Percentiles rank a stretch among this genome's conserved stretches.
phyloP scores from a whole-genome alignment of 2,329 filamentous ascomycete species.

The Fusarium musae region DNA sequence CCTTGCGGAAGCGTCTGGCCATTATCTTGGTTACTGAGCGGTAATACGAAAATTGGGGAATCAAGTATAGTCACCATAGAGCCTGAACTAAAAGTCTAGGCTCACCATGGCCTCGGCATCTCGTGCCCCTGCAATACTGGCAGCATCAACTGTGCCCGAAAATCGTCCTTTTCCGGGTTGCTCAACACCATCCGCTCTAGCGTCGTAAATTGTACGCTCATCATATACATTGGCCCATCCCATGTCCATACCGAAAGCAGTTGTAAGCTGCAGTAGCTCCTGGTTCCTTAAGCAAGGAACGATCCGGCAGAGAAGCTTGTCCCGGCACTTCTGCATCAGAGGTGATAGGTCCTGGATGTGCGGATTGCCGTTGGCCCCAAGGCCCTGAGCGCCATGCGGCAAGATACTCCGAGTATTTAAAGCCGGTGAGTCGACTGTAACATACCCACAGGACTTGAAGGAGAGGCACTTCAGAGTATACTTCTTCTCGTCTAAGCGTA shows the following conservation, averaged over 20 bases:
- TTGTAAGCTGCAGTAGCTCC: conserved; percentile 47
- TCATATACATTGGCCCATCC: conserved; percentile 54
- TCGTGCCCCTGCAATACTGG: conserved; percentile 4
- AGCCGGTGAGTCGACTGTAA: conserved; percentile 52
- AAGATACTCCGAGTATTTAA: conserved; percentile 53
- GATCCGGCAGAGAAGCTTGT: conserved; percentile 52
- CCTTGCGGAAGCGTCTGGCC: neutral
- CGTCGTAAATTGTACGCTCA: conserved; percentile 45
- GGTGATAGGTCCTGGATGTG: conserved; percentile 39
- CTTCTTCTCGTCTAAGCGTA: conserved; percentile 43
- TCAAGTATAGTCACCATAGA: neutral
- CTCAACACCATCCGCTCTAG: conserved; percentile 50
- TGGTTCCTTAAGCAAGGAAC: conserved; percentile 42
- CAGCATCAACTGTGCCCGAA: conserved; percentile 48
- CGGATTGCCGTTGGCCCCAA: conserved; percentile 38
- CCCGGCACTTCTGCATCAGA: conserved; percentile 51
- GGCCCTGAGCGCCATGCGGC: conserved; percentile 36
- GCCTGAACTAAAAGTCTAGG: conserved; percentile 2
- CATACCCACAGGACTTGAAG: conserved; percentile 72
- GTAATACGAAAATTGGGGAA: neutral
- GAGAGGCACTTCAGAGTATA: conserved; percentile 54
- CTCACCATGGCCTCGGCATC: neutral
- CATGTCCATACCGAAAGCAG: conserved; percentile 49
- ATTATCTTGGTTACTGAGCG: neutral
- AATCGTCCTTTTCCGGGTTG: conserved; percentile 54